Conservation (phyloP, 306 rosid genomes). For the Lathyrus aphaca region DNA sequence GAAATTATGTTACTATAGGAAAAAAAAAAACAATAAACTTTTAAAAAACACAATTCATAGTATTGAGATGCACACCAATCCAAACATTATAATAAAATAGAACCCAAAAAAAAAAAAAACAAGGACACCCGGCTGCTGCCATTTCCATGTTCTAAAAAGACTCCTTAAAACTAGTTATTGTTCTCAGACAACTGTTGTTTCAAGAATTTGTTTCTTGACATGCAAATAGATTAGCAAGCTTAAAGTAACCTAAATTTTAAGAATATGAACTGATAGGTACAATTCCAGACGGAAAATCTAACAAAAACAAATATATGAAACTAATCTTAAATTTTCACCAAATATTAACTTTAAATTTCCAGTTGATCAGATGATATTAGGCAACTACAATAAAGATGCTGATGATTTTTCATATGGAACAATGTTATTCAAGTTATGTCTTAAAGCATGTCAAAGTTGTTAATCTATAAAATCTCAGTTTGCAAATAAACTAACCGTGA, state of each 20-base stretch:
- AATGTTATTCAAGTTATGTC: slow-evolving; percentile 5
- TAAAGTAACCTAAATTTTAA: slow-evolving; percentile 11
- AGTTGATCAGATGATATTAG: not conserved
- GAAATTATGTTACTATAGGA: slow-evolving; percentile 29
- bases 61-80: slow-evolving; percentile 28
- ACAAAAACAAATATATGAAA: not conserved
- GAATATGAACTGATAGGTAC: slow-evolving; percentile 11
- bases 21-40: slow-evolving; percentile 29
- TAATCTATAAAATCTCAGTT: slow-evolving; percentile 26
- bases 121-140: slow-evolving; percentile 10
- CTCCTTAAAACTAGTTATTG: slow-evolving; percentile 15
- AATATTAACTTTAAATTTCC: slow-evolving; percentile 9
- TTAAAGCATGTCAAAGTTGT: slow-evolving; percentile 26
- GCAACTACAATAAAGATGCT: slow-evolving; percentile 2
- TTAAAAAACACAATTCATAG: slow-evolving; percentile 25
- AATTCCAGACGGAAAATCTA: slow-evolving; percentile 19
- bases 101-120: slow-evolving; percentile 12
- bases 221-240: slow-evolving; percentile 1
- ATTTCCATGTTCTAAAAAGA: slow-evolving; percentile 8
- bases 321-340: slow-evolving; percentile 17
- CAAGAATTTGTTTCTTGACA: slow-evolving; percentile 15
- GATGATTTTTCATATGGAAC: slow-evolving; percentile 21
- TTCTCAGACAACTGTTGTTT: slow-evolving; percentile 3
- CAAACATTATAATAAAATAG: slow-evolving; percentile 17
- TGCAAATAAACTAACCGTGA: slow-evolving; percentile 71